Evolutionary conservation across 495 filamentous ascomycete genomes (phyloP), one percentile per base, ranked within the genome.

Genomic region (Aspergillus ellipticus): DNA sequence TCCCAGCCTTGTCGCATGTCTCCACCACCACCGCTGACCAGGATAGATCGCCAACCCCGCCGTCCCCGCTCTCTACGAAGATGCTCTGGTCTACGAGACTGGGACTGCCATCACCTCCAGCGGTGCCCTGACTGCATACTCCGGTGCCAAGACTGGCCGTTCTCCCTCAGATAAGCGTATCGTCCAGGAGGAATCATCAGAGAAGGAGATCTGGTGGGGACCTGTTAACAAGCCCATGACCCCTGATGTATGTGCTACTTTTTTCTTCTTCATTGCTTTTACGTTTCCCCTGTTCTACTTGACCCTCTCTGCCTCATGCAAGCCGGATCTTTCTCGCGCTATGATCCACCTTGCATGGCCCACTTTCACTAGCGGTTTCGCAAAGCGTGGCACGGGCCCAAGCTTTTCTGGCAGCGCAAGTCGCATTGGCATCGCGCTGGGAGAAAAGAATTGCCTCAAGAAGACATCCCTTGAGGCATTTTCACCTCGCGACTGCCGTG

Each of bases 161-260:
- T 98, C 94, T 54, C 94, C 94, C 3, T 84, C 88, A 39, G 94
- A 98, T 79, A 98, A 98, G 84, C 88, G 94, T 62, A 88, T 98
- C 66, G 94, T 98, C 63, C 83, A 95, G 75, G 95, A 98, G 72
- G 81, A 87, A 62, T 77, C 84, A 53, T 97, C 94, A 54, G 86
- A 95, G 69, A 87, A 90, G 29, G 85, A 97, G 46, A 81, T 98
- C 67, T 98, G 94, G 94, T 97, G 91, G 86, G 93, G 89, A 61
- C 94, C 94, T 41, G 94, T 98, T 61, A 98, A 98, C 81, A 97
- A 96, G 85, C 89, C 94, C 53, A 98, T 98, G 94, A 86, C 84
- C 58, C 89, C 92, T 63, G 93, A 97, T 77, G 94, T 98, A 85
- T 86, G 92, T 82, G 43, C 22, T n/a, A n/a, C n/a, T n/a, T n/a